Conservation (phyloP, 441 rosid species). For the Adansonia grandidieri region DNA sequence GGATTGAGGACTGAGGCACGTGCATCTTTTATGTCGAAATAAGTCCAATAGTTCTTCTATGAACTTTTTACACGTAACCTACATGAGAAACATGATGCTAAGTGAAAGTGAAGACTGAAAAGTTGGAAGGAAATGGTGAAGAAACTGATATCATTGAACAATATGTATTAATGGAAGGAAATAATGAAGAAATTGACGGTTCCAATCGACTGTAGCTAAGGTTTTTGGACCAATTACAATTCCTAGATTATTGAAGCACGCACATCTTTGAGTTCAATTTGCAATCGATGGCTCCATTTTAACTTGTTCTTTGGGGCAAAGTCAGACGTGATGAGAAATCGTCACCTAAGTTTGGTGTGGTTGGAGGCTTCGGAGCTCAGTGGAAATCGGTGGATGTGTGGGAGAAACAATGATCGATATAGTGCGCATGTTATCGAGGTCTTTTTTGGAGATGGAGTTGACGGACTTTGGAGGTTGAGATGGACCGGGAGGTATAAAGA, state of each 20-base stretch:
- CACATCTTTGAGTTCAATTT: background rate
- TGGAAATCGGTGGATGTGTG: background rate
- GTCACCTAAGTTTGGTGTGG: conserved; percentile 1
- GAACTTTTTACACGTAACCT: no score
- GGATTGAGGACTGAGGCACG: background rate
- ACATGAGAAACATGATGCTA: background rate
- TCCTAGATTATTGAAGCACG: background rate
- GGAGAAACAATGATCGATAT: background rate
- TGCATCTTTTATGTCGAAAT: background rate
- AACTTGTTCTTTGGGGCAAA: background rate
- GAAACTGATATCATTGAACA: background rate
- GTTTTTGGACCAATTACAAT: background rate
- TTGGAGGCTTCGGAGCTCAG: background rate
- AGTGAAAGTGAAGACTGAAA: background rate
- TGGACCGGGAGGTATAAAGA: no score
- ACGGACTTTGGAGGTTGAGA: no score
- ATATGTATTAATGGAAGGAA: background rate
- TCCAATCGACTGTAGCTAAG: background rate
- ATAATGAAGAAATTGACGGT: background rate
- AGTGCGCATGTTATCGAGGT: background rate
- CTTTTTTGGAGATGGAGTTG: no score
- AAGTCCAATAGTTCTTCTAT: background rate
- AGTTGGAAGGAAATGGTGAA: background rate
- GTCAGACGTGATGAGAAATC: background rate
- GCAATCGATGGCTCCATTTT: background rate